phyloP scores from a whole-genome alignment of 257 asterid species.

The Solanum chiquidenum region DNA sequence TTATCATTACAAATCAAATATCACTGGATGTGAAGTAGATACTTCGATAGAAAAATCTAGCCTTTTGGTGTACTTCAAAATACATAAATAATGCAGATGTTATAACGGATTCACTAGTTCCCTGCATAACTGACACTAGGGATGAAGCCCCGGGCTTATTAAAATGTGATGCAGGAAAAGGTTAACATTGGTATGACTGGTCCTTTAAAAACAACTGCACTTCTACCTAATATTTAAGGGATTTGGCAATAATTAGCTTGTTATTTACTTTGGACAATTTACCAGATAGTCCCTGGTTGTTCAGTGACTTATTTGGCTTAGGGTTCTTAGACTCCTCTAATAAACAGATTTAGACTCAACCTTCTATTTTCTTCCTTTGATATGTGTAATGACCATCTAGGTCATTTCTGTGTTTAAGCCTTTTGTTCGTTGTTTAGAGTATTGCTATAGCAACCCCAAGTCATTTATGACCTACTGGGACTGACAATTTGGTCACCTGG shows the following conservation, averaged over 20 bases:
- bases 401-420: too few species aligned
- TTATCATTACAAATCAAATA: background rate
- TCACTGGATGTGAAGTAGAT: background rate
- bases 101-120: background rate
- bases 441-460: too few species aligned
- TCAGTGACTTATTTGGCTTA: background rate
- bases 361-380: background rate
- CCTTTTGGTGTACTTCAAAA: background rate
- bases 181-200: background rate
- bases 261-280: background rate
- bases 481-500: too few species aligned
- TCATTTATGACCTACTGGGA: too few species aligned
- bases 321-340: background rate
- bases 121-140: background rate
- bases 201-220: background rate
- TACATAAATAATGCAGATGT: background rate
- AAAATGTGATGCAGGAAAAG: background rate
- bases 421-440: too few species aligned
- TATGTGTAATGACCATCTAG: background rate
- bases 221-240: background rate
- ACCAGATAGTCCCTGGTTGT: background rate
- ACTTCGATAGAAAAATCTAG: background rate
- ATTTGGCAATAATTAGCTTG: background rate
- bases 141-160: background rate
- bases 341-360: background rate